A percentile compares a stretch with the other conserved stretches of the same genome.
Evolutionary conservation across 768 basidiomycete genomes (phyloP).

Genomic region (Lactarius deliciosus): DNA sequence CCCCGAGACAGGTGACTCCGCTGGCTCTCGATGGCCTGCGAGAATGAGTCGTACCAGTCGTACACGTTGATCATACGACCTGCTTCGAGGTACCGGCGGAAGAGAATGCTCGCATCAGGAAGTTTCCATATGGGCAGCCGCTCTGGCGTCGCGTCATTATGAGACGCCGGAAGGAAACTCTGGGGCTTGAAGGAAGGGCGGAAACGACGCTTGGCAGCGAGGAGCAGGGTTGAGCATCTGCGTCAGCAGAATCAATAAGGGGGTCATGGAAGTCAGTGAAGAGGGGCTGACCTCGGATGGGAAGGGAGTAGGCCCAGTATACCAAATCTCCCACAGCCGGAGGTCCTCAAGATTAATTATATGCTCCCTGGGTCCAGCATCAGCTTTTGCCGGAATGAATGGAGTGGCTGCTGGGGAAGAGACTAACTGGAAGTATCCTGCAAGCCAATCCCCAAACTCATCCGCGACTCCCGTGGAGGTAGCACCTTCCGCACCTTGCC

Average conservation of each 20-base stretch:
- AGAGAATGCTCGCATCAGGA: conserved; percentile 76
- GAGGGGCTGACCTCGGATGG: conserved; percentile 57
- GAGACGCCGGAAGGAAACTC: conserved; percentile 40
- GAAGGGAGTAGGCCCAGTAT: conserved; percentile 61
- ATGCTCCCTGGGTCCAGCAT: conserved; percentile 38
- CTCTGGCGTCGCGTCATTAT: not conserved
- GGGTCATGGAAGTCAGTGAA: not conserved
- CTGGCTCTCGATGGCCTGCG: conserved; percentile 62
- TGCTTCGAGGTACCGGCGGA: conserved; percentile 73
- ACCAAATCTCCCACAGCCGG: conserved; percentile 71
- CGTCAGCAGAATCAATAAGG: not conserved
- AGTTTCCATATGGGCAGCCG: conserved; percentile 46
- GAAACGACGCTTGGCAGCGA: conserved; percentile 58
- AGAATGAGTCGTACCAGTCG: conserved; percentile 85
- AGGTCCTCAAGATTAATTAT: conserved; percentile 49
- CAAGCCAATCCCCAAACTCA: conserved; percentile 51
- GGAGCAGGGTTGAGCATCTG: conserved; percentile 72
- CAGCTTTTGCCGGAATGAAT: conserved; percentile 1
- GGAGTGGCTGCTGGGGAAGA: conserved; percentile 6
- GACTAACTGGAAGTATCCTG: conserved; percentile 29
- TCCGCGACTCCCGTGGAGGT: conserved; percentile 24
- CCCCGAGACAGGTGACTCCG: conserved; percentile 30
- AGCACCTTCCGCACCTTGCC: conserved; percentile 6
- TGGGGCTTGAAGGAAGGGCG: conserved; percentile 60
- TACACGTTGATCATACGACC: conserved; percentile 84